These are phyloP conservation scores for Rhododendron henanense DNA, from an alignment of 148 eudicot species.

Conservation along the genomic window DNA sequence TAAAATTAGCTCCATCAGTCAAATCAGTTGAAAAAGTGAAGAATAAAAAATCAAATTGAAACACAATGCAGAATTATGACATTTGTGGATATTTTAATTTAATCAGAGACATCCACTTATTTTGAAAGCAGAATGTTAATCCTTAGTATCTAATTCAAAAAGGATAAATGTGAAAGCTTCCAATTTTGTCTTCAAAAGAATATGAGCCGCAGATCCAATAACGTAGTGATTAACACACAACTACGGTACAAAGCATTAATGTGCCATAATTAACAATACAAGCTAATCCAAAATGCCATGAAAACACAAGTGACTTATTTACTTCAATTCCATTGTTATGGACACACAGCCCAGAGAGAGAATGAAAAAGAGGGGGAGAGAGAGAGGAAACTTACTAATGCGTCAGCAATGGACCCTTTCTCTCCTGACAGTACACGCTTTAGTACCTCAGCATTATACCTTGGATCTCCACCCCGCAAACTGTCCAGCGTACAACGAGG, in stretches of 20 bases:
- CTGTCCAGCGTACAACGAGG: slow-evolving; percentile 78
- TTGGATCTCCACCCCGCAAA: slow-evolving; percentile 87
- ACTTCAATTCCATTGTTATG: not conserved
- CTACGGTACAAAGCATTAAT: not conserved
- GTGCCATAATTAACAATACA: not conserved
- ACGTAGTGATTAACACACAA: not conserved
- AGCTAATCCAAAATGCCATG: not conserved
- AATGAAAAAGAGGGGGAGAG: not conserved
- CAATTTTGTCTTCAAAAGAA: not conserved
- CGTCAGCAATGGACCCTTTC: slow-evolving; percentile 55
- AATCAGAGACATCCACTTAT: not conserved
- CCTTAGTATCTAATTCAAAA: not conserved
- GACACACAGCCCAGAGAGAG: not conserved
- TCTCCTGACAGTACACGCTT: not conserved
- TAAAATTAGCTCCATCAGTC: not conserved
- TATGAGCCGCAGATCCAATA: not conserved
- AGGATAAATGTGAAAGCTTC: not conserved
- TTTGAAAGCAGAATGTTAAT: not conserved
- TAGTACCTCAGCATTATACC: slow-evolving; percentile 67
- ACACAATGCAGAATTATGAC: not conserved
- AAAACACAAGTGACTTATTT: not conserved
- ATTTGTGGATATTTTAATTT: not conserved
- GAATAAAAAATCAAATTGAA: not conserved
- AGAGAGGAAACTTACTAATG: not conserved
- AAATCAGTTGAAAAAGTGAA: no score